Conservation (phyloP, 495 filamentous ascomycete genomes). For the Aspergillus heteromorphus region DNA sequence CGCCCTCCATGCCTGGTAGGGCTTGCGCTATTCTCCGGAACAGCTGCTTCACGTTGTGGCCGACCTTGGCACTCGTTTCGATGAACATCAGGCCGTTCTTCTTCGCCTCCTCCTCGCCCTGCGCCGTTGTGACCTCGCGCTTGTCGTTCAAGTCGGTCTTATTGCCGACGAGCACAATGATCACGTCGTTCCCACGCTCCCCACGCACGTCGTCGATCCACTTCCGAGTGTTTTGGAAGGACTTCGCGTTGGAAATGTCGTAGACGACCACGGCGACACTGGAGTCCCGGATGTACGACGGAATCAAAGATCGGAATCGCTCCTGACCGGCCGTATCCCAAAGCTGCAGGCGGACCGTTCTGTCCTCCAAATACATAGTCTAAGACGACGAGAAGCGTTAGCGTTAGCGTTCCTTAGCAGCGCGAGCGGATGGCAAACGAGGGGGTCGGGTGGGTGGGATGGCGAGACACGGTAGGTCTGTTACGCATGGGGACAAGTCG, state of each 20-base stretch:
- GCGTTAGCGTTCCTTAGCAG: background rate
- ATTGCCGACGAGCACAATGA: conserved; percentile 97
- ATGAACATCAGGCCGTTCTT: conserved; percentile 96
- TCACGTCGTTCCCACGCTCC: conserved; percentile 95
- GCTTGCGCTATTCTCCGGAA: conserved; percentile 98
- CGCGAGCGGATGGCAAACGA: background rate
- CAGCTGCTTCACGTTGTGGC: conserved; percentile 94
- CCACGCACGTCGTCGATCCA: conserved; percentile 98
- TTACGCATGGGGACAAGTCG: background rate
- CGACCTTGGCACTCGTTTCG: conserved; percentile 96
- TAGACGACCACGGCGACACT: conserved; percentile 97
- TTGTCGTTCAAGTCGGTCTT: conserved; percentile 99
- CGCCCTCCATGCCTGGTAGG: conserved; percentile 93
- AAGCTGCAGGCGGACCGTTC: conserved; percentile 92
- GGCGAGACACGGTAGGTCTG: background rate
- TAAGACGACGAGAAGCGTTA: conserved; percentile 23
- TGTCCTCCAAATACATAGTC: conserved; percentile 99
- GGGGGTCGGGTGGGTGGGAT: background rate
- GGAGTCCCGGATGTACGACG: conserved; percentile 96
- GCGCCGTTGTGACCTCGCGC: conserved; percentile 86
- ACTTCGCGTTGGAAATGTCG: conserved; percentile 95
- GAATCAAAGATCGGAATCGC: conserved; percentile 92
- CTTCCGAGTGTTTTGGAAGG: conserved; percentile 96
- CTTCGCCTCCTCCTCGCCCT: conserved; percentile 98
- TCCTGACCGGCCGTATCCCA: conserved; percentile 99